These are phyloP conservation scores for Verticillium nonalfalfae DNA, from an alignment of 2,329 filamentous ascomycete genomes.

Conservation along the genomic window DNA sequence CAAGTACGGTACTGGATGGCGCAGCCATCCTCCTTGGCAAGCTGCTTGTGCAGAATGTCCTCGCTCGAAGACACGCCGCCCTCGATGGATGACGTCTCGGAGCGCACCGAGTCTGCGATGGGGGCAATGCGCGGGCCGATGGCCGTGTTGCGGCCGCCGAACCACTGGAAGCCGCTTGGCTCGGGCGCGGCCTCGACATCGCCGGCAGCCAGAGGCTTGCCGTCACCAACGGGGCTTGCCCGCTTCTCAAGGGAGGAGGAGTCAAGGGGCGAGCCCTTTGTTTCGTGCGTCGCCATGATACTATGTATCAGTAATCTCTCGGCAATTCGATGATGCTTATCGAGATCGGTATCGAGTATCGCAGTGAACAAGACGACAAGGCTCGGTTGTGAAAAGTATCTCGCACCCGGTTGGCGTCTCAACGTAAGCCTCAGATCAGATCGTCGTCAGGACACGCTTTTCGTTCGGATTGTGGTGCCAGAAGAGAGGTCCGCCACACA, in stretches of 20 bases:
- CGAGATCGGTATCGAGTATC: background rate
- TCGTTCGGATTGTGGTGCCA: background rate
- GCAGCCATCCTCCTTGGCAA: conserved; percentile 69
- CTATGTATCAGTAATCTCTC: too few species aligned
- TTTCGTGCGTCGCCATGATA: background rate
- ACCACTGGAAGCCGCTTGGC: conserved; percentile 9
- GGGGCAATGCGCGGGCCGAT: conserved; percentile 48
- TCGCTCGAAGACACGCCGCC: conserved; percentile 26
- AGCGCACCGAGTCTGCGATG: conserved; percentile 24
- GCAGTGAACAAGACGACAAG: background rate
- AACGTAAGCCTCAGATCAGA: background rate
- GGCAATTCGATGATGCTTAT: too few species aligned
- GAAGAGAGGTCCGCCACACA: background rate
- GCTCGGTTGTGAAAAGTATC: background rate
- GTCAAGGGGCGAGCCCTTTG: background rate
- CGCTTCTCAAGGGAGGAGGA: background rate
- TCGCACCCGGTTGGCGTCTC: background rate
- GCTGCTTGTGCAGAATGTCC: conserved; percentile 55
- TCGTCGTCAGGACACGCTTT: background rate
- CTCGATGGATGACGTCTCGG: conserved; percentile 34
- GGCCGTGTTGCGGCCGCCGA: conserved; percentile 30
- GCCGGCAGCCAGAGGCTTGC: background rate
- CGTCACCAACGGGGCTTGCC: background rate
- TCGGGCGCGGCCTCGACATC: background rate
- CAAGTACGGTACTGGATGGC: conserved; percentile 90